phyloP scores from a whole-genome alignment of 116 monocot species.

The Posidonia oceanica region DNA sequence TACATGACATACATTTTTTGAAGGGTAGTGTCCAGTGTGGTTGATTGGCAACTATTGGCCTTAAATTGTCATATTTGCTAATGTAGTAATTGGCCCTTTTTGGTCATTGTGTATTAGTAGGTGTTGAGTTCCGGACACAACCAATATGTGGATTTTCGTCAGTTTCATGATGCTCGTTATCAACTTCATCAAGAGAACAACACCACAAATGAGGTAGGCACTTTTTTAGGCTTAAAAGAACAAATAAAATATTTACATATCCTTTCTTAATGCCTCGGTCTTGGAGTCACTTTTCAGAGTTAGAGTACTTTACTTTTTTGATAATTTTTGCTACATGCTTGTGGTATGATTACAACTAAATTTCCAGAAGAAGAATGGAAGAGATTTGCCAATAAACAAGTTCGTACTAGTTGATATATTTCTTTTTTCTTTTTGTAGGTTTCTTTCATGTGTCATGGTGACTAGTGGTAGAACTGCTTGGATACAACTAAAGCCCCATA shows the following conservation, averaged over 20 bases:
- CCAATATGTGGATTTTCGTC: conserved; percentile 16
- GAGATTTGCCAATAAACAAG: too few species aligned
- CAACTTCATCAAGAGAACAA: conserved; percentile 29
- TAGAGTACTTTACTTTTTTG: not conserved
- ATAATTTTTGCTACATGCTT: not conserved
- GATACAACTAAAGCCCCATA: too few species aligned
- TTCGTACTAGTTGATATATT: too few species aligned
- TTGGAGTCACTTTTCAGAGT: not conserved
- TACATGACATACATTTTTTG: too few species aligned
- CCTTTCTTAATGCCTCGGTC: not conserved
- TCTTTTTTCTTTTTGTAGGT: too few species aligned
- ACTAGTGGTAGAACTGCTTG: too few species aligned
- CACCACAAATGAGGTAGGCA: conserved; percentile 36
- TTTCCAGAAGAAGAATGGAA: too few species aligned
- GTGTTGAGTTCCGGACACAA: conserved; percentile 35
- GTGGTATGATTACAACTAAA: too few species aligned
- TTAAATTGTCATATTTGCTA: not conserved
- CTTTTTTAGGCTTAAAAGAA: not conserved
- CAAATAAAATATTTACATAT: not conserved
- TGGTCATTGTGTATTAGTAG: conserved; percentile 17
- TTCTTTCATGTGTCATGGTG: too few species aligned
- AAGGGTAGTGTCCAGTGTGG: too few species aligned
- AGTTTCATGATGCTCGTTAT: conserved; percentile 48
- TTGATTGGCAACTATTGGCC: not conserved
- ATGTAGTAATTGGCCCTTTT: not conserved